Evolutionary conservation across 208 protist species (phyloP).

Genomic region (Leishmania major): DNA sequence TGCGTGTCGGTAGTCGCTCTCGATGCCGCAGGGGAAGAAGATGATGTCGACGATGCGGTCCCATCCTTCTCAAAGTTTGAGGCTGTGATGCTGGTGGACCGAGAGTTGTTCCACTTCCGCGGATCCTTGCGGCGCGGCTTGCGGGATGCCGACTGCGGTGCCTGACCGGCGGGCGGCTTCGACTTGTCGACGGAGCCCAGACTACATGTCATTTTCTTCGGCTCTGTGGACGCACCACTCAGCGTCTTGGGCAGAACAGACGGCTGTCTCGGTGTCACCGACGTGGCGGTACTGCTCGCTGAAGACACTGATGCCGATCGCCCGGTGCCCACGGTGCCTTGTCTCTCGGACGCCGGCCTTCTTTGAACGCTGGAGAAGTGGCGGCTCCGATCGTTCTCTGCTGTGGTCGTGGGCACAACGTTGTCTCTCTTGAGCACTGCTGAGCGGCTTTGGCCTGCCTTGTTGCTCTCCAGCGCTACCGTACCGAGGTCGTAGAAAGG

Average conservation of each 20-base stretch:
- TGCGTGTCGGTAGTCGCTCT: background rate
- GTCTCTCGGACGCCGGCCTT: background rate
- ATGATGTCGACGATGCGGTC: background rate
- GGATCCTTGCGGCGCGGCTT: constrained; percentile 1
- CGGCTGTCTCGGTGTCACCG: background rate
- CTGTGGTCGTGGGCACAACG: background rate
- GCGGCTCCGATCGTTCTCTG: no score
- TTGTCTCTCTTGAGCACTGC: background rate
- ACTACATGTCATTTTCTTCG: background rate
- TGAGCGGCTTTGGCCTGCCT: background rate
- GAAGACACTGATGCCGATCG: background rate
- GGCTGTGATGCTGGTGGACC: background rate
- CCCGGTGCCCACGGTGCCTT: no score
- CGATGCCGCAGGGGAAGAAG: background rate
- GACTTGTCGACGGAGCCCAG: background rate
- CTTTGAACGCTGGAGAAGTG: background rate
- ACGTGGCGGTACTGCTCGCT: background rate
- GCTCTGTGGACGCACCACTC: background rate
- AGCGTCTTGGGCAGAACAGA: background rate
- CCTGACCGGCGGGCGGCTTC: no score
- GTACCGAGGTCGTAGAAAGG: constrained; percentile 1
- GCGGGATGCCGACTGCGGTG: background rate
- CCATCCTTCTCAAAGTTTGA: background rate
- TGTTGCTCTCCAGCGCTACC: background rate
- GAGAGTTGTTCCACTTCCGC: background rate